Evolutionary conservation across 2,329 filamentous ascomycete species (phyloP).

Genomic region (Ophiosphaerella narmari): DNA sequence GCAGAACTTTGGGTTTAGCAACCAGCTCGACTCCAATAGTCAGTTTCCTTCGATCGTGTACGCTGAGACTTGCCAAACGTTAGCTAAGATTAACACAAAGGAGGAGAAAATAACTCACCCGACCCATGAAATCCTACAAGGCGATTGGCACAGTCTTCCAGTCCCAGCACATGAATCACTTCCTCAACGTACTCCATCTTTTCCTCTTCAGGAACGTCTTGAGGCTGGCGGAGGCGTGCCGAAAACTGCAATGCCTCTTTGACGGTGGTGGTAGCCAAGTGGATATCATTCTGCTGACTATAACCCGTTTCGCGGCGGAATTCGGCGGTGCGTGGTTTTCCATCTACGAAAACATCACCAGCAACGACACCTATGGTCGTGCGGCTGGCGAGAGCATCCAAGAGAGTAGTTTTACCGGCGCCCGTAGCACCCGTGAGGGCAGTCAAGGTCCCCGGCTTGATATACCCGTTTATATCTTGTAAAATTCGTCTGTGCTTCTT

Average conservation of each 20-base stretch:
- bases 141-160: no score
- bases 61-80: conserved; percentile 52
- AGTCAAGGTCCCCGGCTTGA: conserved; percentile 80
- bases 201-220: conserved; percentile 40
- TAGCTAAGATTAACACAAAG: no score
- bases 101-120: no score
- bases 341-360: no score
- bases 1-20: conserved; percentile 65
- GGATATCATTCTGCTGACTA: conserved; percentile 27
- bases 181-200: conserved; percentile 65
- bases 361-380: no score
- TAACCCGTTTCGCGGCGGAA: conserved; percentile 6
- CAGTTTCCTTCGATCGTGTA: conserved; percentile 66
- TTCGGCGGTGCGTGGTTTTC: no score
- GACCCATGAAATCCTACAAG: no score
- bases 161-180: conserved; percentile 46
- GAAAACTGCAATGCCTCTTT: conserved; percentile 49
- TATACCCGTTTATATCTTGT: conserved; percentile 66
- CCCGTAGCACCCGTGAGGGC: conserved; percentile 74
- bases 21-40: conserved; percentile 61
- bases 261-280: conserved; percentile 2
- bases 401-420: conserved; percentile 65
- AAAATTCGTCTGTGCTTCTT: no score
- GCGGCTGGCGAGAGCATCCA: no score
- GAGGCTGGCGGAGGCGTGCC: conserved; percentile 60